These are phyloP conservation scores for Aspergillus sergii DNA, from an alignment of 2,329 filamentous ascomycete species.

Conservation along the genomic window DNA sequence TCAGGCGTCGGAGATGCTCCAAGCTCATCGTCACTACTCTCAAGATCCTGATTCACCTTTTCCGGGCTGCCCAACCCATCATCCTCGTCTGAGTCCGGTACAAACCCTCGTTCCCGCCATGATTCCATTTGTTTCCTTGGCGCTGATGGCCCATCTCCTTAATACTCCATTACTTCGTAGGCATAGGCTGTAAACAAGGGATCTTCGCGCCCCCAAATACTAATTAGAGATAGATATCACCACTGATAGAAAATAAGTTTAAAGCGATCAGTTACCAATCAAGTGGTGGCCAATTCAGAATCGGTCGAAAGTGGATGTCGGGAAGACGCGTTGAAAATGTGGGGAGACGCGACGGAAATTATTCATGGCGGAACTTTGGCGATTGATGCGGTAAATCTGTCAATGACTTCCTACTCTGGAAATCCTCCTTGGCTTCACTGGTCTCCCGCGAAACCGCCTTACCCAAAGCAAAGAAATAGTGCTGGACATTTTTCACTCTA, in stretches of 20 bases:
- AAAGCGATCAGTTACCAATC: neutral
- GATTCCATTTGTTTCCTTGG: slow-evolving; percentile 45
- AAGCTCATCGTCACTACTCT: slow-evolving; percentile 1
- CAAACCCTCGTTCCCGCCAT: slow-evolving; percentile 55
- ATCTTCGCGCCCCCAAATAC: neutral
- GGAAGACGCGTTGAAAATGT: slow-evolving; percentile 29
- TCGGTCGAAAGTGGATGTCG: neutral
- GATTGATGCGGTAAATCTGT: slow-evolving; percentile 16
- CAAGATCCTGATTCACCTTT: slow-evolving; percentile 12
- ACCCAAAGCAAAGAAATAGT: neutral
- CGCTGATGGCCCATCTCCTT: slow-evolving; percentile 40
- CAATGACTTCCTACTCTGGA: neutral
- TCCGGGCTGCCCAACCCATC: slow-evolving; percentile 43
- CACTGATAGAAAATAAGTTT: neutral
- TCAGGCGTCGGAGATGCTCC: neutral
- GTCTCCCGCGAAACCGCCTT: neutral
- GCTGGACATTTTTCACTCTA: neutral
- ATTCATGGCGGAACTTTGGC: slow-evolving; percentile 24
- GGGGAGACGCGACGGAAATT: slow-evolving; percentile 29
- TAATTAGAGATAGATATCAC: neutral
- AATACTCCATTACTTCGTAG: slow-evolving; percentile 27
- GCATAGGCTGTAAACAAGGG: neutral
- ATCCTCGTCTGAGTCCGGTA: slow-evolving; percentile 54
- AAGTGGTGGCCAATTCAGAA: neutral
- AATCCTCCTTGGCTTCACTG: neutral